Conservation (phyloP, 2,329 filamentous ascomycete species). For the Tetracladium maxilliforme region DNA sequence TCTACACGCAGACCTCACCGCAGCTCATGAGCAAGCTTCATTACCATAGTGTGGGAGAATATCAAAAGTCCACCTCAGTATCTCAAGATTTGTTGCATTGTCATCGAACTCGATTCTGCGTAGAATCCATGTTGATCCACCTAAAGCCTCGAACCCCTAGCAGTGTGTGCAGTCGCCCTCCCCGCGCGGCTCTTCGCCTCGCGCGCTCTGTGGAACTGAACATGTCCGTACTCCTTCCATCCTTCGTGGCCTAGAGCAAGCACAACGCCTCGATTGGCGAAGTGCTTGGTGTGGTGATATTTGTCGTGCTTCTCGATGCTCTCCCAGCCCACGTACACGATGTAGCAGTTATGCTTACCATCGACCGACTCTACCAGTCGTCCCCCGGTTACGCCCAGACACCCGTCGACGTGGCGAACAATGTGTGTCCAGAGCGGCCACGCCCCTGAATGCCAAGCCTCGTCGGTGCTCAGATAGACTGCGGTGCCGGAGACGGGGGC, state of each 20-base stretch:
- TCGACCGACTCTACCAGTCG: conserved; percentile 15
- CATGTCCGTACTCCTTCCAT: conserved; percentile 17
- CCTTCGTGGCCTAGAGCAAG: conserved; percentile 13
- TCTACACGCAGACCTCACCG: too few species aligned
- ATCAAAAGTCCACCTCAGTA: too few species aligned
- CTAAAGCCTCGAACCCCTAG: too few species aligned
- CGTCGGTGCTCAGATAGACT: conserved; percentile 9
- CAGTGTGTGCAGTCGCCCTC: too few species aligned
- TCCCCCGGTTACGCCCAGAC: conserved; percentile 16
- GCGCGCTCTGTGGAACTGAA: too few species aligned
- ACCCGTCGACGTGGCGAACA: conserved; percentile 9
- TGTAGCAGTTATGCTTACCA: conserved; percentile 11
- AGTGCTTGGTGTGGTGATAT: conserved; percentile 19
- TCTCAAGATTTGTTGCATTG: too few species aligned
- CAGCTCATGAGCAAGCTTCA: too few species aligned
- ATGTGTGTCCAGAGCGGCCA: conserved; percentile 3
- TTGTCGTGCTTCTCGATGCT: conserved; percentile 15
- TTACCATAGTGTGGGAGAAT: too few species aligned
- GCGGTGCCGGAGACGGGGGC: conserved; percentile 15
- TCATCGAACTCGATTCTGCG: too few species aligned
- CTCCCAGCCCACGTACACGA: conserved; percentile 20
- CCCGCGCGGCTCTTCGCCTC: too few species aligned
- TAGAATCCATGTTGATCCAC: too few species aligned
- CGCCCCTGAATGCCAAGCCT: conserved; percentile 8
- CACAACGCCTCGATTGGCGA: conserved; percentile 12